Evolutionary conservation across 2,329 filamentous ascomycete genomes (phyloP), one percentile per base, ranked within the genome.

Genomic region (Aspergillus cejpii): DNA sequence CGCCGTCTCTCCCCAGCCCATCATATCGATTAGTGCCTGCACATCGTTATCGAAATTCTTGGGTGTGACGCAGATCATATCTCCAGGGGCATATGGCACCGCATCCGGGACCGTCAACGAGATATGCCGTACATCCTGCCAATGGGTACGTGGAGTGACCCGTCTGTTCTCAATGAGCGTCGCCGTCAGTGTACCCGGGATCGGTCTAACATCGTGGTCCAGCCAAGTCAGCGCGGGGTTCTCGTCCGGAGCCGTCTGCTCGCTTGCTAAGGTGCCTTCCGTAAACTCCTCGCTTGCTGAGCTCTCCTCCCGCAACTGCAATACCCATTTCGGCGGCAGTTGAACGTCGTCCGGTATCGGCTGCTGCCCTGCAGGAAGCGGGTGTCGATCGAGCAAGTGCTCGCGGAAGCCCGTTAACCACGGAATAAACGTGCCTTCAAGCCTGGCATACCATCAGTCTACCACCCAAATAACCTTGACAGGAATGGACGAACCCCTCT

Each of bases 61-160:
- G 3, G 92, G 91, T 48, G 84, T 89, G 14, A 98, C 78, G 5
- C 83, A 81, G 5, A 94, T 71, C 19, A 87, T 84, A 56, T 94
- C 87, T 5, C 91, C 90, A 0, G 92, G 89, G 0, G 60, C 62
- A 57, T 83, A 84, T 37, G 64, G 70, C 62, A 69, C 64, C 2
- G 59, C 53, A 37, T 58, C 61, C 2, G 67, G 56, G 10, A 73
- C 66, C 8, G 62, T 73, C 11, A 97, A 73, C 1, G 73, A 76
- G n/a, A 96, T 67, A 41, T 86, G 79, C 0, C 92, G 85, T 36
- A 97, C 91, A 69, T 98, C 92, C 70, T 98, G 92, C 83, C 88
- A 96, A 68, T 98, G 92, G 1, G 73, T 71, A 1, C 64, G 39
- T 0, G 90, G 82, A 0, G 92, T 98, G 5, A 94, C 65, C 12